Conservation (phyloP, 176 grass and related monocot genomes). For the Aechmea fasciata region DNA sequence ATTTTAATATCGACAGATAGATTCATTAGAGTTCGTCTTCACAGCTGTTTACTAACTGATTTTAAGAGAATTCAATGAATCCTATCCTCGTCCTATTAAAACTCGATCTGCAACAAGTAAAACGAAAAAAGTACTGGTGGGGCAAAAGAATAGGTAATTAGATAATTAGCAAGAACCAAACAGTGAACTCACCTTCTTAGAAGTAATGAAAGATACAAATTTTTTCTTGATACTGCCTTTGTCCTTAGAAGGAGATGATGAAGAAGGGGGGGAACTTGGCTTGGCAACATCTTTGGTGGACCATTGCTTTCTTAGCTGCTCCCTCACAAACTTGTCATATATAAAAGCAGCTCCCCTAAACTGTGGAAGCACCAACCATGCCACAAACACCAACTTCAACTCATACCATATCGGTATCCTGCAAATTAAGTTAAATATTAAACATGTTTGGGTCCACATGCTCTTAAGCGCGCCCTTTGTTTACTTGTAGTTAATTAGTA, state of each 20-base stretch:
- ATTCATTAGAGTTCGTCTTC: too few relatives aligned
- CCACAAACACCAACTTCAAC: slow-evolving; percentile 63
- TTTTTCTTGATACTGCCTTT: slow-evolving; percentile 46
- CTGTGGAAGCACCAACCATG: slow-evolving; percentile 77
- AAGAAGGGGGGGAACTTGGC: slow-evolving; percentile 3
- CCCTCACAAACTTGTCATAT: slow-evolving; percentile 73
- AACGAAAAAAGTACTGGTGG: too few relatives aligned
- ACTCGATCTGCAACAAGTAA: too few relatives aligned
- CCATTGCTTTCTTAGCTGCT: slow-evolving; percentile 48
- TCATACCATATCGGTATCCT: slow-evolving; percentile 89
- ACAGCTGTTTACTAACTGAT: too few relatives aligned
- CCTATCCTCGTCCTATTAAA: too few relatives aligned
- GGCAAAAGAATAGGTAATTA: too few relatives aligned
- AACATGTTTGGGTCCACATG: not conserved
- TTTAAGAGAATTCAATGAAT: too few relatives aligned
- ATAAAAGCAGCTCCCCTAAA: slow-evolving; percentile 82
- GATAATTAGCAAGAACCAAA: too few relatives aligned
- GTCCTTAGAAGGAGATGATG: slow-evolving; percentile 33
- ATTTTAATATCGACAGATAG: too few relatives aligned
- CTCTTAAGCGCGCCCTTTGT: too few relatives aligned
- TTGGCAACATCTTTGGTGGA: not conserved
- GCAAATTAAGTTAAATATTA: not conserved
- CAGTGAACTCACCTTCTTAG: slow-evolving; percentile 37
- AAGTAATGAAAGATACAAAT: slow-evolving; percentile 38
- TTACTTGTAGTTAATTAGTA: too few relatives aligned